A percentile compares a stretch with the other conserved stretches of the same genome.
These are phyloP conservation scores for Nannochloropsis gaditana DNA, from an alignment of 108 stramenopile species.

Conservation along the genomic window DNA sequence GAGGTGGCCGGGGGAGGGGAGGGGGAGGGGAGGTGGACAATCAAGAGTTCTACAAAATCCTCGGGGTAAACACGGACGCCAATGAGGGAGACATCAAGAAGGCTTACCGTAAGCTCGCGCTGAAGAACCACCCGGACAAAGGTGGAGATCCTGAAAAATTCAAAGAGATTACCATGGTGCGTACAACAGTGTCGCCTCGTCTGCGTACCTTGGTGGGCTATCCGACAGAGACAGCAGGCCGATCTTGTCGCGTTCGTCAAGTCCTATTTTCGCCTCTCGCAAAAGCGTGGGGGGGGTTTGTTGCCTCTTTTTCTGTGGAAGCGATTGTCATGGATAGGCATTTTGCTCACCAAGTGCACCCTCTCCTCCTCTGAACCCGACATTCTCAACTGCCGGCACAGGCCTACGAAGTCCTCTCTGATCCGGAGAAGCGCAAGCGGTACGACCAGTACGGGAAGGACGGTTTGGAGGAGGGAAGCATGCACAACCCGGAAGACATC, in stretches of 20 bases:
- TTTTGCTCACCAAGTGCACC: not conserved
- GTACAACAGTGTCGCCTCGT: not conserved
- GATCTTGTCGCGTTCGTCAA: not conserved
- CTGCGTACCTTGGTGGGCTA: not conserved
- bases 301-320: not conserved
- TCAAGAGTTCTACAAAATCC: slow-evolving; percentile 52
- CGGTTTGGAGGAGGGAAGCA: slow-evolving; percentile 51
- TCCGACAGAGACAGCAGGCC: not conserved
- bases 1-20: slow-evolving; percentile 18
- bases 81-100: slow-evolving; percentile 55
- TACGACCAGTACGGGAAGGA: slow-evolving; percentile 94
- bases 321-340: not conserved
- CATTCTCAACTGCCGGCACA: not conserved
- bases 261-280: not conserved
- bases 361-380: not conserved
- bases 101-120: slow-evolving; percentile 61
- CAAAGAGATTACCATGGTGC: slow-evolving; percentile 87
- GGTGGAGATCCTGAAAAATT: slow-evolving; percentile 71
- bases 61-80: slow-evolving; percentile 53
- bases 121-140: slow-evolving; percentile 61
- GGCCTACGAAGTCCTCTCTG: slow-evolving; percentile 48
- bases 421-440: slow-evolving; percentile 52
- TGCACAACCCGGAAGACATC: slow-evolving; percentile 64
- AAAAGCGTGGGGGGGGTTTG: not conserved
- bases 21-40: slow-evolving; percentile 50